Evolutionary conservation across 352 stramenopile species (phyloP), one percentile per base, ranked within the genome.

Genomic region (Aphanomyces astaci): DNA sequence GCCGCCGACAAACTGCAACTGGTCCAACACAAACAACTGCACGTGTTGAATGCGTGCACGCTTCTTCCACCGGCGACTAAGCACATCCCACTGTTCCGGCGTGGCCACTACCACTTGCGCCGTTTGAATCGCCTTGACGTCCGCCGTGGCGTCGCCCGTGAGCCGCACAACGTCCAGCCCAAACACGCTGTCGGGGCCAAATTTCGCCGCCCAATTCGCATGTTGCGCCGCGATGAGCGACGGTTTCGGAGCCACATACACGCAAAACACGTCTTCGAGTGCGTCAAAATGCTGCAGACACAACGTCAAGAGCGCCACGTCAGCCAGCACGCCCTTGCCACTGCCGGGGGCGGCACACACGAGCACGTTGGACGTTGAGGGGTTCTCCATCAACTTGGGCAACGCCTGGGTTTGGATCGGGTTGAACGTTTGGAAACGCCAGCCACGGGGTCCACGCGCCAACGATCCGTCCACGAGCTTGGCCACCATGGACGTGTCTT

Each of bases 371-470:
- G 51, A 32, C 40, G 84, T 88, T 40, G 98, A n/a, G n/a, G n/a
- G 90, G 0, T 86, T 97, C 73, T 99, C 96, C 62, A 98, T 88
- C 19, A 99, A 78, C 51, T 97, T 94, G 43, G 95, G 89, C 33
- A 99, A 93, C 24, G 96, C 80, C 72, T 99, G 98, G 28, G 98
- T 99, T 81, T 99, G 98, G 55, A 99, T 98, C 13, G 97, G 94
- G 72, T 99, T 99, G 75, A 99, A 98, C 59, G 94, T 84, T 30
- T 86, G 84, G 60, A 98, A 96, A 3, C 74, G 75, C 77, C 77
- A 94, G 17, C 81, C 77, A 45, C 80, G 86, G 1, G 75, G 64
- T 13, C 79, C 74, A n/a, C 75, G 54, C 17, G 51, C 24, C 17
- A 71, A 36, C 19, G 19, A 31, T 19, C 40, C 39, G 4, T 46